Evolutionary conservation across 2,329 filamentous ascomycete genomes (phyloP).

Genomic region (Metarhizium brunneum): DNA sequence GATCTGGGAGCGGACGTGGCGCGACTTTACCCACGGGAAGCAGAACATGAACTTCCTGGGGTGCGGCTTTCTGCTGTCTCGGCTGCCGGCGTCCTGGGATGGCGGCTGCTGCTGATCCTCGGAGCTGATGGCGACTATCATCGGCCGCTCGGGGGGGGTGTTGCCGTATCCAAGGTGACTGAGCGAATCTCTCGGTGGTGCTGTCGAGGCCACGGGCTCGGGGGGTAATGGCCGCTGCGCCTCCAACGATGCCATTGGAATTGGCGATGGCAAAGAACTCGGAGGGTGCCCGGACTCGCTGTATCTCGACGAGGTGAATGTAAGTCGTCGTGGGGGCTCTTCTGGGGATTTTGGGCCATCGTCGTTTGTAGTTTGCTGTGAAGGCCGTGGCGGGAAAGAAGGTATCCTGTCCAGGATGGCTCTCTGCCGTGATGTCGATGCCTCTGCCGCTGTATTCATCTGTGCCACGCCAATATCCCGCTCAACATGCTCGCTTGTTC

Average conservation of each 20-base stretch:
- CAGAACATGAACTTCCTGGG: slow-evolving; percentile 40
- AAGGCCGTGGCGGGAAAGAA: neutral
- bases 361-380: neutral
- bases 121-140: neutral
- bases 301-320: slow-evolving; percentile 2
- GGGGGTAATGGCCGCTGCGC: neutral
- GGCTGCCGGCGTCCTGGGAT: neutral
- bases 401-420: neutral
- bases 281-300: slow-evolving; percentile 3
- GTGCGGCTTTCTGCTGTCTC: neutral
- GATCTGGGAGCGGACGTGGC: slow-evolving; percentile 43
- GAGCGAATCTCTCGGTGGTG: neutral
- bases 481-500: neutral
- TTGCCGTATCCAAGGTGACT: neutral
- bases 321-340: slow-evolving; percentile 13
- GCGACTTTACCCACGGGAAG: slow-evolving; percentile 46
- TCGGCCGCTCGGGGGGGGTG: neutral
- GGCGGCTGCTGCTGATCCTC: neutral
- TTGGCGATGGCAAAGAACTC: slow-evolving; percentile 7
- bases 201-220: neutral
- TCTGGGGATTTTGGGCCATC: slow-evolving; percentile 40
- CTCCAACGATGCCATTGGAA: neutral
- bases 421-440: slow-evolving; percentile 1
- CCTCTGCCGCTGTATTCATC: slow-evolving; percentile 5
- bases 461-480: neutral